Conservation (phyloP, 345 rosid genomes). For the Eucalyptus tenuipes region DNA sequence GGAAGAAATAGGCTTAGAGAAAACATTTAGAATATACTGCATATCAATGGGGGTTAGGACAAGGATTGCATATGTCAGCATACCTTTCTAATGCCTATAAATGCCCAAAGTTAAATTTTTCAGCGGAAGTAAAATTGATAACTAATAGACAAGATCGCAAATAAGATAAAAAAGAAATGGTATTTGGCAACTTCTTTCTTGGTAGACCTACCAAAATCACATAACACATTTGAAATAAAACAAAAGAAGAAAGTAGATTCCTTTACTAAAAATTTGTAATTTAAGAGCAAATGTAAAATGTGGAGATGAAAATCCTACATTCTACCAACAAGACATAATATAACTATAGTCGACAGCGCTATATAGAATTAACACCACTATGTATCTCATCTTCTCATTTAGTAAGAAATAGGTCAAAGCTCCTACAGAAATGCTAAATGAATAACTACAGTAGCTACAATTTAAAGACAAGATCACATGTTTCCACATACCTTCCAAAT, state of each 20-base stretch:
- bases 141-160: neutral
- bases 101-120: neutral
- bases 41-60: neutral
- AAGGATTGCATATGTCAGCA: neutral
- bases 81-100: neutral
- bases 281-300: neutral
- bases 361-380: neutral
- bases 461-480: neutral
- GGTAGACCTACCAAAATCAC: neutral
- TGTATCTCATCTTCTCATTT: neutral
- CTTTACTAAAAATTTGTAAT: neutral
- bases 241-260: neutral
- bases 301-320: neutral
- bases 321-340: neutral
- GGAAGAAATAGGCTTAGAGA: neutral
- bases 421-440: neutral
- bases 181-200: neutral
- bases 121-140: neutral
- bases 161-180: neutral
- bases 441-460: neutral
- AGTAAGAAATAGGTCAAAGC: neutral
- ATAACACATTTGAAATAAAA: neutral
- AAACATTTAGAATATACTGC: neutral
- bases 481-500: constrained; percentile 64
- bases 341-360: neutral